phyloP scores from a whole-genome alignment of 2,329 filamentous ascomycete species.

The Botrytis fragariae region DNA sequence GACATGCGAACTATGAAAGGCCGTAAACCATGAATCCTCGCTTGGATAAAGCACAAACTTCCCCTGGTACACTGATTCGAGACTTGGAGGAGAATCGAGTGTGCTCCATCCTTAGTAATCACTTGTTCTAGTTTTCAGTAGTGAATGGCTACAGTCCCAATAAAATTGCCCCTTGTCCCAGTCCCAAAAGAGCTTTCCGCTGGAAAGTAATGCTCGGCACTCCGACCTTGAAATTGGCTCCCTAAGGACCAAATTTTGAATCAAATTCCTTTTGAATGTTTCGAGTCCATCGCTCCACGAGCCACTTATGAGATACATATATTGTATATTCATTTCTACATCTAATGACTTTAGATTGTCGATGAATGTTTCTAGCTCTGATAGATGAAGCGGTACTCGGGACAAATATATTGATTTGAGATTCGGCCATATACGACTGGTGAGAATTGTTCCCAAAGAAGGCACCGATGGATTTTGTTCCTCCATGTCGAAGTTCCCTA shows the following conservation, averaged over 20 bases:
- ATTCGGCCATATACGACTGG: neutral
- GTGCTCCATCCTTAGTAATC: neutral
- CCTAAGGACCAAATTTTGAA: neutral
- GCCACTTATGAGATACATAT: neutral
- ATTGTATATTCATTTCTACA: neutral
- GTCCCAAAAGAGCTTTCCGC: neutral
- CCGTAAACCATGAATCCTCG: neutral
- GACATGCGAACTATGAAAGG: neutral
- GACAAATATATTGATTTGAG: neutral
- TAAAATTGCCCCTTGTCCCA: neutral
- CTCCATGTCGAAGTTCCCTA: neutral
- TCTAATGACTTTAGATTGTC: neutral
- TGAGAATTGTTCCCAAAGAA: neutral
- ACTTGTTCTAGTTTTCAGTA: neutral
- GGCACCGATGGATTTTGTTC: neutral
- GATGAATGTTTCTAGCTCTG: neutral
- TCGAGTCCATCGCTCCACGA: neutral
- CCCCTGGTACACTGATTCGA: neutral
- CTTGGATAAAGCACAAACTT: neutral
- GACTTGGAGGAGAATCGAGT: neutral
- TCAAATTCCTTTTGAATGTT: neutral
- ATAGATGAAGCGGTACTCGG: neutral
- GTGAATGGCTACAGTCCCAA: neutral
- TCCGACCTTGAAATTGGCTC: neutral
- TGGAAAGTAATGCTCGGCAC: neutral